These are phyloP conservation scores for Aspergillus homomorphus DNA, from an alignment of 495 filamentous ascomycete genomes.

Conservation along the genomic window DNA sequence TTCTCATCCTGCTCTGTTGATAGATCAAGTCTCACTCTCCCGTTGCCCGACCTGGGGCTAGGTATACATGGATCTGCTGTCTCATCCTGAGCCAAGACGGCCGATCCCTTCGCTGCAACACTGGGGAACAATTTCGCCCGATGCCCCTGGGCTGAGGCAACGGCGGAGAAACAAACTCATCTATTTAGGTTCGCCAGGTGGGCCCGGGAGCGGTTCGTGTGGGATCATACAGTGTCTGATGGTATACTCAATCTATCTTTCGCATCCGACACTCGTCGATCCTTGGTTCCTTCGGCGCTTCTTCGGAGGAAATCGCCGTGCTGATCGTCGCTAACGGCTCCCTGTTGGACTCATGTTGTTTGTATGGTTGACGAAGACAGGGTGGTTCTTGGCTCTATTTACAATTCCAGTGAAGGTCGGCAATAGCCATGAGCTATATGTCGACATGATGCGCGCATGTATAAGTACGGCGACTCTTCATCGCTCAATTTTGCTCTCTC, in stretches of 20 bases:
- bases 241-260: conserved; percentile 1
- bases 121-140: not conserved
- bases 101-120: not conserved
- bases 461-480: not conserved
- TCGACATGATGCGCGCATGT: not conserved
- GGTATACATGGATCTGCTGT: not conserved
- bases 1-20: not conserved
- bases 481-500: not conserved
- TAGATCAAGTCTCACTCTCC: conserved; percentile 3
- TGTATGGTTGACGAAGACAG: too few species aligned
- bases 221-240: not conserved
- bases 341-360: not conserved
- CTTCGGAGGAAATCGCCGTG: not conserved
- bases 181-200: conserved; percentile 1
- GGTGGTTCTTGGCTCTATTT: not conserved
- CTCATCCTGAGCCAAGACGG: not conserved
- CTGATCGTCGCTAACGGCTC: not conserved
- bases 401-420: not conserved
- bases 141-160: not conserved
- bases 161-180: conserved; percentile 3
- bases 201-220: not conserved
- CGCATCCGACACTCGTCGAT: not conserved
- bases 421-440: not conserved
- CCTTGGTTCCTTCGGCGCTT: conserved; percentile 1
- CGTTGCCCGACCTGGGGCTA: not conserved